Base-by-base conservation (phyloP, 306 rosid genomes). In the Fragaria nilgerrensis region DNA sequence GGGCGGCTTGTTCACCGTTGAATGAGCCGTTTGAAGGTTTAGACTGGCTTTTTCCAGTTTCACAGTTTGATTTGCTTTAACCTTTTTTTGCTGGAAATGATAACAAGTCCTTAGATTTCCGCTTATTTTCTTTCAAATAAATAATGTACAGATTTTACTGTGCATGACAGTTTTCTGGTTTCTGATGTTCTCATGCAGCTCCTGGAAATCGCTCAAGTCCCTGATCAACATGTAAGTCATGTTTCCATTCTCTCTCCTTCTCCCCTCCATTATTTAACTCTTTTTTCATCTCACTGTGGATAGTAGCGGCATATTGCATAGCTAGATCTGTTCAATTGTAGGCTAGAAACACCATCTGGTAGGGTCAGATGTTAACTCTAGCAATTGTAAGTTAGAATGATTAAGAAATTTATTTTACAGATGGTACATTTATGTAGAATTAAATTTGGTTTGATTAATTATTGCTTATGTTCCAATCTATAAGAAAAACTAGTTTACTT, bases 191-290 rank as follows among this genome's bases (percentile, higher is more conserved):
- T 78, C 71, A 37, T 88, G 92, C 97, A 95, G 99, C 91, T 95
- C 58, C 83, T 95, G 86, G 99, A 95, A 90, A 95, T 95, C 56
- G 99, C 99, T 34, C 99, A 95, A 84, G 99, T 95, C 79, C 88
- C 97, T 78, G 96, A 92, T 84, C 89, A 92, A 79, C 92, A 95
- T 68, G 99, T 95, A 88, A 89, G 96, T 79, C 76, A 70, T 76
- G 20, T 44, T 53, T 75, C 82, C 32, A 62, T 76, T 69, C 14
- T 82, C 76, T 65, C 65, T 5, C 71, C 74, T 73, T 39, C 9
- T 63, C 41, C 20, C 64, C 17, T 9, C 32, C 37, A 19, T 50
- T 73, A 34, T 37, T 37, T 5, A 37, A 37, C 41, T 37, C 53
- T 13, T 17, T 22, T 23, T 62, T 45, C 52, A 41, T 59, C 41